Base-by-base conservation (phyloP, 257 asterid species). In the Leptodermis oblonga region DNA sequence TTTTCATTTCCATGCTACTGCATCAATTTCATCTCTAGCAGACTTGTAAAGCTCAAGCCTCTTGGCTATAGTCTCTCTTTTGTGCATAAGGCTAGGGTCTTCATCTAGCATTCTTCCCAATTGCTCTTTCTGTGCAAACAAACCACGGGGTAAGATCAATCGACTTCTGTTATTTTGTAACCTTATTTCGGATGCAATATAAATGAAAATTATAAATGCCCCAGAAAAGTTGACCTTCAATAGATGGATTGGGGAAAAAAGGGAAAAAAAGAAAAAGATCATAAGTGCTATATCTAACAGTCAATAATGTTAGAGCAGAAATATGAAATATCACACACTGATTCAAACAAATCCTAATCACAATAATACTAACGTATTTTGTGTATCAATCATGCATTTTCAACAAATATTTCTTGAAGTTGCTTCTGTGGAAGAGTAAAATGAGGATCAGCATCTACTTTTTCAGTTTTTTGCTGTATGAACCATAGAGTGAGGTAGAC, bases 21-120 rank as follows among this genome's bases (percentile, higher is more conserved):
- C 73, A 74, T 93, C 97, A 53, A 93, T 93, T 79, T 90, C 99
- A 63, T 90, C 97, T 39, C 95, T 90, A n/a, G 97, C 99, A 4
- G 99, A 82, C 81, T 93, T 93, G 86, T 93, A 93, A 36, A 93
- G 86, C 73, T 85, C 87, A 31, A 93, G 96, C 87, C 87, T 88
- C 82, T 91, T 87, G 26, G 97, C 94, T 63, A 93, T 64, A 3
- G 80, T 6, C 77, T 90, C 99, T 83, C 99, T 86, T 78, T 80
- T 93, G 12, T 86, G 92, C 97, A 93, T 93, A 7, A 90, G 90
- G 26, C 91, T 78, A 56, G 97, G 97, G 82, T 93, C 99, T 78
- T 90, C 99, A 77, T 93, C 96, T 87, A 93, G 74, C 96, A 93
- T 86, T 81, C 79, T 88, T 2, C 99, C 95, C 52, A 93, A 88